These are phyloP conservation scores for Thermoascus crustaceus DNA, from an alignment of 2,329 filamentous ascomycete species.

Conservation along the genomic window DNA sequence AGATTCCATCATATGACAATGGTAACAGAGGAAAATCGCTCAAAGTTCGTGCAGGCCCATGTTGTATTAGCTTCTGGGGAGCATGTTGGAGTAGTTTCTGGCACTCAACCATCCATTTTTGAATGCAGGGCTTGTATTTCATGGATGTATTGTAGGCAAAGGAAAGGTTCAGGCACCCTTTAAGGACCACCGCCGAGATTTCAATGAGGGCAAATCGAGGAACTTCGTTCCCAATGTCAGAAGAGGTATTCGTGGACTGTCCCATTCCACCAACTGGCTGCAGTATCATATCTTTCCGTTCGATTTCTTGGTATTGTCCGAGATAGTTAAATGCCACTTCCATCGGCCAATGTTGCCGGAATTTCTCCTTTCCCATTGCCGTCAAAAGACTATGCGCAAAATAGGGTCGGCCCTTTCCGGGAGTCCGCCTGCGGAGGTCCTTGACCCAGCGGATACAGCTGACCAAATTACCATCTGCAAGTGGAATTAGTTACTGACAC, in stretches of 20 bases:
- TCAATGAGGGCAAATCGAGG: slow-evolving; percentile 12
- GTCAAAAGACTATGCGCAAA: slow-evolving; percentile 30
- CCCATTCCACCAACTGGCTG: slow-evolving; percentile 8
- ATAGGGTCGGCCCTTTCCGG: slow-evolving; percentile 31
- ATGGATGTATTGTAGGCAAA: slow-evolving; percentile 9
- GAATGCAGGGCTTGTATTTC: slow-evolving; percentile 6
- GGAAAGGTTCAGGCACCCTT: slow-evolving; percentile 9
- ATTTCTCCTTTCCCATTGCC: slow-evolving; percentile 17
- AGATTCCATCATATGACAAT: slow-evolving; percentile 5
- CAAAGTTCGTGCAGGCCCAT: slow-evolving; percentile 4
- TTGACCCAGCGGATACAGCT: slow-evolving; percentile 20
- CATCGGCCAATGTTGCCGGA: slow-evolving; percentile 8
- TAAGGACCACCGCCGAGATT: slow-evolving; percentile 7
- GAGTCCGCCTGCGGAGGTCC: slow-evolving; percentile 26
- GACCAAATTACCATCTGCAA: not conserved
- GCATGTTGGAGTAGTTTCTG: slow-evolving; percentile 4
- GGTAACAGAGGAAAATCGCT: slow-evolving; percentile 17
- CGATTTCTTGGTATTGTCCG: slow-evolving; percentile 13
- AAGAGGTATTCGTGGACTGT: slow-evolving; percentile 4
- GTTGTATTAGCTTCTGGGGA: not conserved
- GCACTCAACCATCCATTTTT: slow-evolving; percentile 8
- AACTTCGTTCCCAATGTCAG: slow-evolving; percentile 8
- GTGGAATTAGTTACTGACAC: not conserved
- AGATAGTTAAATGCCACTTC: slow-evolving; percentile 19
- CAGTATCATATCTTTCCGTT: slow-evolving; percentile 9